Base-by-base conservation (phyloP, 176 grass and related monocot species). In the Avena insularis region DNA sequence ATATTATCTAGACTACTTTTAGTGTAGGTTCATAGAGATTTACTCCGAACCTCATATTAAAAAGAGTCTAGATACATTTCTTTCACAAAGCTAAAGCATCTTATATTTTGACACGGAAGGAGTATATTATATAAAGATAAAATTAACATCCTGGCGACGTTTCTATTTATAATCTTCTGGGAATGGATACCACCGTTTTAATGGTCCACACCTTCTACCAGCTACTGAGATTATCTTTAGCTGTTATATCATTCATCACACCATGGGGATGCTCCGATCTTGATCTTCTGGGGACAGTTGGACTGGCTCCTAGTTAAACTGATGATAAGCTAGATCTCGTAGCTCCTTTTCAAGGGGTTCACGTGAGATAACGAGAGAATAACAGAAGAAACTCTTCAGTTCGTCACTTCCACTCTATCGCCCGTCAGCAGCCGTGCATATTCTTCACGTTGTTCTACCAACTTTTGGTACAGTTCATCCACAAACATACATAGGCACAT, bases 201-300 rank as follows among this genome's bases (percentile, higher is more conserved):
- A 51, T 50, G 3, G 23, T 69, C 10, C 84, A 71, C n/a, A 61
- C 11, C 29, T 81, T 62, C 3, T 38, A 47, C 8, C 36, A 61
- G 21, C 60, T 12, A 27, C 23, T 27, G 9, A 63, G 8, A n/a
- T 8, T 2, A 31, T 27, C 12, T 57, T 49, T 2, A 36, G 11
- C 12, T 36, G 2, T 57, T 17, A n/a, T 55, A 51, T 33, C 84
- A 79, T 87, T 90, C 12, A 84, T 84, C 81, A 80, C 89, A 84
- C 50, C 80, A 90, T 80, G 6, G 13, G 58, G 85, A 90, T 72
- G 66, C 11, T 63, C 59, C 12, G 60, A 63, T 27, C 23, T 64
- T 64, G 25, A 63, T 63, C 10, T 25, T 9, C 12, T 13, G 10
- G 17, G 9, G 12, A 12, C 21, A 12, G 60, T 27, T 63, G 60